phyloP scores from a whole-genome alignment of 805 yeast species.

The Kluyveromyces starmeri region DNA sequence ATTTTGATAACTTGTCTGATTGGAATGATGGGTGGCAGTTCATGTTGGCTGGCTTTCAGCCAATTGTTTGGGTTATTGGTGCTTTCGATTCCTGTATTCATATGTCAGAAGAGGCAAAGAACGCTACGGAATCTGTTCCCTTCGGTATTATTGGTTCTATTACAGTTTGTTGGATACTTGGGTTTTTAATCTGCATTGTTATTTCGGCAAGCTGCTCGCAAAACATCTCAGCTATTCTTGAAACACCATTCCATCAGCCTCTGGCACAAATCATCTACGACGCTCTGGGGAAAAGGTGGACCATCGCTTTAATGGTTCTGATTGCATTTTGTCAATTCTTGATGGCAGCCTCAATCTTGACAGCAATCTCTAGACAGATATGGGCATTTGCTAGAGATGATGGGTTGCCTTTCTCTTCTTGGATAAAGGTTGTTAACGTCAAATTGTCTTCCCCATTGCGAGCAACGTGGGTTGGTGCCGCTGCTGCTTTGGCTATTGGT shows the following conservation, averaged over 20 bases:
- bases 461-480: slow-evolving; percentile 39
- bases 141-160: slow-evolving; percentile 53
- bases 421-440: slow-evolving; percentile 46
- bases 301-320: slow-evolving; percentile 51
- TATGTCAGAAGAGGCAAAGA: slow-evolving; percentile 60
- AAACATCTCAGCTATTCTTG: slow-evolving; percentile 34
- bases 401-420: slow-evolving; percentile 51
- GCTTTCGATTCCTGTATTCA: slow-evolving; percentile 65
- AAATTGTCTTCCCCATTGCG: slow-evolving; percentile 49
- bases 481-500: slow-evolving; percentile 29
- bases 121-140: slow-evolving; percentile 56
- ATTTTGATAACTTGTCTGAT: slow-evolving; percentile 37
- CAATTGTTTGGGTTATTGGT: slow-evolving; percentile 67
- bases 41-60: slow-evolving; percentile 43
- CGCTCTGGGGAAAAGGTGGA: slow-evolving; percentile 54
- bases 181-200: slow-evolving; percentile 45
- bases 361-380: slow-evolving; percentile 57
- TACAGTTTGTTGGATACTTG: slow-evolving; percentile 44
- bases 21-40: slow-evolving; percentile 55
- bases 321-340: slow-evolving; percentile 52
- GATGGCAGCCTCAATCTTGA: slow-evolving; percentile 53
- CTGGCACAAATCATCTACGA: slow-evolving; percentile 56
- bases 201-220: slow-evolving; percentile 43
- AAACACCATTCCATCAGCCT: slow-evolving; percentile 47
- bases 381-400: slow-evolving; percentile 72